phyloP scores from a whole-genome alignment of 2,329 filamentous ascomycete genomes.

The Chalara sp. region DNA sequence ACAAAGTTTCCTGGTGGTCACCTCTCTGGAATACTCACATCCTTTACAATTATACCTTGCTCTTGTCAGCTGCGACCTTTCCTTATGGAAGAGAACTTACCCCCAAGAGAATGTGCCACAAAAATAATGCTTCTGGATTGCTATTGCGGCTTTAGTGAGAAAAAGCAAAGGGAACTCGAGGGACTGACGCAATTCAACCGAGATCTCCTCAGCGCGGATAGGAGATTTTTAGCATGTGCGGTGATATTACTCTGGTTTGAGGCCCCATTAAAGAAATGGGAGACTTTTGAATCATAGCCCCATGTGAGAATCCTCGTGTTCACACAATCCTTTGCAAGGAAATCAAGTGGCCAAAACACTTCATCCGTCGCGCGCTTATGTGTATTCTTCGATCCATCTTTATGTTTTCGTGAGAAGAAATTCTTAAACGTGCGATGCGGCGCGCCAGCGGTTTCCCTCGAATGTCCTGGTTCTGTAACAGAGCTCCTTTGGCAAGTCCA shows the following conservation, averaged over 20 bases:
- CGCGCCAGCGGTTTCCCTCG: neutral
- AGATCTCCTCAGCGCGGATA: constrained; percentile 6
- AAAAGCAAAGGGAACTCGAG: neutral
- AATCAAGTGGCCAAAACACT: constrained; percentile 15
- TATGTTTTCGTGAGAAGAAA: constrained; percentile 7
- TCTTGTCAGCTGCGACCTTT: constrained; percentile 1
- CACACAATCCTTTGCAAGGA: constrained; percentile 13
- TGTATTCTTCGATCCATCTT: neutral
- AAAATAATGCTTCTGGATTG: constrained; percentile 13
- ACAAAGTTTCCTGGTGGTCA: too few species aligned
- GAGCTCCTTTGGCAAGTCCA: constrained; percentile 4
- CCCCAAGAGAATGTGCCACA: constrained; percentile 18
- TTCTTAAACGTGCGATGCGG: constrained; percentile 1
- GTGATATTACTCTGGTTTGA: constrained; percentile 14
- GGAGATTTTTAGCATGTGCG: constrained; percentile 11
- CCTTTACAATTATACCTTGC: constrained; percentile 15
- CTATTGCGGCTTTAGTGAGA: constrained; percentile 4
- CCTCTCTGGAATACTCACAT: constrained; percentile 1
- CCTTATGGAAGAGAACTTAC: constrained; percentile 4
- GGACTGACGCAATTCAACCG: constrained; percentile 11
- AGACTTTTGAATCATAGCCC: constrained; percentile 17
- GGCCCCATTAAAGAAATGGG: constrained; percentile 11
- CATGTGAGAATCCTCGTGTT: constrained; percentile 14
- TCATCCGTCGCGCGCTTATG: neutral
- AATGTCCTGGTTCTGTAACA: neutral